Percentiles rank a stretch among this genome's conserved stretches.
Evolutionary conservation across 2,329 filamentous ascomycete genomes (phyloP).

Genomic region (Arthroderma uncinatum): DNA sequence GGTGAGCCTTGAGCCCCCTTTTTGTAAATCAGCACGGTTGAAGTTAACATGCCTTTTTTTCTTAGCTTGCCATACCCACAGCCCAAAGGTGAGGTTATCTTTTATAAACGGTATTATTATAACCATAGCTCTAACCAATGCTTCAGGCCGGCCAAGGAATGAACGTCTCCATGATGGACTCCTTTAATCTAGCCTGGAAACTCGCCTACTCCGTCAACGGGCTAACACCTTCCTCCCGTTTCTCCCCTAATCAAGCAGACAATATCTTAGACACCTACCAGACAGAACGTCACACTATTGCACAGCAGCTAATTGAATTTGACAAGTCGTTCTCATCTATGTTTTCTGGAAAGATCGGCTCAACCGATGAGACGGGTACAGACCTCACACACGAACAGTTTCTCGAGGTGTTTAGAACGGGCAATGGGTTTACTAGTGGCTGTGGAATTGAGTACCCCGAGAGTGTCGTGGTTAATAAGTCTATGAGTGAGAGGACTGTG

Average conservation of each 20-base stretch:
- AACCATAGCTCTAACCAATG: neutral
- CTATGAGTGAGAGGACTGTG: constrained; percentile 10
- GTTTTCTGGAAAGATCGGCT: constrained; percentile 31
- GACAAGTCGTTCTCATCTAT: constrained; percentile 32
- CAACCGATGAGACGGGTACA: constrained; percentile 16
- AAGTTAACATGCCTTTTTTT: neutral
- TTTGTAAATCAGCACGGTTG: neutral
- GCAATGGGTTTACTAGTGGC: constrained; percentile 31
- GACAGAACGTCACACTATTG: constrained; percentile 28
- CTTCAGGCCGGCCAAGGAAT: constrained; percentile 51
- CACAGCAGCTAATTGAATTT: constrained; percentile 31
- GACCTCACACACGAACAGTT: constrained; percentile 28
- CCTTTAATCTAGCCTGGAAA: constrained; percentile 34
- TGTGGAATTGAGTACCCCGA: constrained; percentile 31
- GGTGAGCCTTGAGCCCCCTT: constrained; percentile 19
- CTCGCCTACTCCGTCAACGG: constrained; percentile 30
- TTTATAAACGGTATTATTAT: neutral
- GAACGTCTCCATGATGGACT: constrained; percentile 63
- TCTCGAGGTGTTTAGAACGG: constrained; percentile 27
- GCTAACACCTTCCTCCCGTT: constrained; percentile 20
- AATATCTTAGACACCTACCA: constrained; percentile 30
- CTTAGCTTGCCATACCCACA: constrained; percentile 61
- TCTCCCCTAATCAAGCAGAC: neutral
- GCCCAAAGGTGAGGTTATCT: constrained; percentile 44
- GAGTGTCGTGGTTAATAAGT: constrained; percentile 22